A percentile compares a stretch with the other conserved stretches of the same genome.
These are phyloP conservation scores for Chloranthus sessilifolius DNA, from an alignment of 164 flowering plant species.

Conservation along the genomic window DNA sequence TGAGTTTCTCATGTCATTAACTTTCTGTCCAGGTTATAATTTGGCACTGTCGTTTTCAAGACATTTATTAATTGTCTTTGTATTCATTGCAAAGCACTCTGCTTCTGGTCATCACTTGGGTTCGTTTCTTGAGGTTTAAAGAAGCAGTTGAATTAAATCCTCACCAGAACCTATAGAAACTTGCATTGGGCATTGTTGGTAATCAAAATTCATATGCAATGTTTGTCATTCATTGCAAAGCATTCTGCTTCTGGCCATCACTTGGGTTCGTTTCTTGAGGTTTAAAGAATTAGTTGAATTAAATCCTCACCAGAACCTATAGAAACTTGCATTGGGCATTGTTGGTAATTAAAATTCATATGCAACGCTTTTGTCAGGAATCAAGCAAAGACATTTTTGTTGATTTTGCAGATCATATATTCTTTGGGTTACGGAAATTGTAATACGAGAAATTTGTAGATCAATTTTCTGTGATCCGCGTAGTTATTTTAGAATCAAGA, in stretches of 20 bases:
- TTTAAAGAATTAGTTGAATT: neutral
- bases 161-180: neutral
- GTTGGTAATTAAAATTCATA: neutral
- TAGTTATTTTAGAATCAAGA: slow-evolving; percentile 9
- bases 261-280: neutral
- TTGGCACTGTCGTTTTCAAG: too few relatives aligned
- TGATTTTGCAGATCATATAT: slow-evolving; percentile 20
- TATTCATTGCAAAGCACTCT: too few relatives aligned
- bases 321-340: neutral
- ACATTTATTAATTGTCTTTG: too few relatives aligned
- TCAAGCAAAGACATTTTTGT: neutral
- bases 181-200: neutral
- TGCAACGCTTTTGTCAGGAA: neutral
- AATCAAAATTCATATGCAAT: too few relatives aligned
- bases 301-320: neutral
- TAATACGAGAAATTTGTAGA: slow-evolving; percentile 2
- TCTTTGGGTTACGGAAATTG: slow-evolving; percentile 8
- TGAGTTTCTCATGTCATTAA: too few relatives aligned
- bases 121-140: neutral
- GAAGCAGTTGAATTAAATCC: neutral
- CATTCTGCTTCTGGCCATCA: neutral
- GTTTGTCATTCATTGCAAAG: too few relatives aligned
- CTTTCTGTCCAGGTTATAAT: too few relatives aligned
- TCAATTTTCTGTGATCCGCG: slow-evolving; percentile 7
- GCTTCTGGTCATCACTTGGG: neutral